Evolutionary conservation across 306 rosid genomes (phyloP), one percentile per base, ranked within the genome.

Genomic region (Sicyos edulis): DNA sequence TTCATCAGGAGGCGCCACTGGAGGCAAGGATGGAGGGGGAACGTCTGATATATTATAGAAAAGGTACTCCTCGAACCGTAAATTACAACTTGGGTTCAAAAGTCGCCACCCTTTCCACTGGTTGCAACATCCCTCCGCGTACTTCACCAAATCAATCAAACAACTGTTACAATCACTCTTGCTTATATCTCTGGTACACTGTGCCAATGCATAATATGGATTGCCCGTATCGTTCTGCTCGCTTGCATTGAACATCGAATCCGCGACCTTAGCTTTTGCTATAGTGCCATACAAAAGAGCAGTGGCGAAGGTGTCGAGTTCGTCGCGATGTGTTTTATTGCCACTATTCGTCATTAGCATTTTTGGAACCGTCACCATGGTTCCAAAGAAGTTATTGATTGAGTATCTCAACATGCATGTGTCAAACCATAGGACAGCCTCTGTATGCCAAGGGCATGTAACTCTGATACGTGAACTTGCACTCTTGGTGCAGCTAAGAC

Each of bases 151-250:
- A 9, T 32, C 20, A 0, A 0, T 1, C 54, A 83, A 80, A 37
- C 84, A 83, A 7, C 17, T 21, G 5, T 40, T 6, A 79, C 84
- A 83, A 3, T 50, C n/a, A 49, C 7, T 15, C 4, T 8, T 1
- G 54, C 4, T 16, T 45, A 83, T 29, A 56, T 83, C 83, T 77
- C 78, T 77, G 9, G 80, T 74, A 62, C 86, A 83, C 70, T 77
- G 86, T 24, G 70, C 86, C 44, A 77, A 42, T 53, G 80, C 86
- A 74, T 64, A 83, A 74, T 64, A 83, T 40, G 17, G 3, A 54
- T 58, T 11, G 2, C 21, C 58, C 17, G 40, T 40, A 40, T 40
- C 5, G n/a, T 16, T 0, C 24, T 10, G 15, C 4, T 7, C 4
- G 55, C 22, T 54, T 3, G 75, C 21, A 32, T 65, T 63, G 83